Conservation (phyloP, 305 asterid species). For the Solanum aculeatissimum region DNA sequence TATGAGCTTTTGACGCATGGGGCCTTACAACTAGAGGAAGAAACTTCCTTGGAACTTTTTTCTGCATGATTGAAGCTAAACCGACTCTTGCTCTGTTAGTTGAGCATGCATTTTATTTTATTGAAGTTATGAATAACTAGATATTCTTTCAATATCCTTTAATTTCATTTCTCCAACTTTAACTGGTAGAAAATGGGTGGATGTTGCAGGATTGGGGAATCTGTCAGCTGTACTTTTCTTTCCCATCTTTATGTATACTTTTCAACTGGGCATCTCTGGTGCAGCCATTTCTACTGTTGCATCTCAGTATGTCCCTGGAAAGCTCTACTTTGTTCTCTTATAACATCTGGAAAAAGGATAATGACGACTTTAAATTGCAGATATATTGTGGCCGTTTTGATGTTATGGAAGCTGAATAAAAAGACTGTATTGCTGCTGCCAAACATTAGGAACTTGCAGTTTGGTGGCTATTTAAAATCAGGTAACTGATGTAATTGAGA, state of each 20-base stretch:
- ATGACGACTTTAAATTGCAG: slow-evolving; percentile 7
- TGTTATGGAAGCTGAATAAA: slow-evolving; percentile 29
- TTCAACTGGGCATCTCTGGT: slow-evolving; percentile 26
- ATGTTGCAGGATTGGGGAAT: slow-evolving; percentile 28
- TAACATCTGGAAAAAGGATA: neutral
- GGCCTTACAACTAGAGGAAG: neutral
- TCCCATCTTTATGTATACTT: slow-evolving; percentile 22
- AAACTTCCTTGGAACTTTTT: neutral
- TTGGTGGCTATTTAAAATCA: slow-evolving; percentile 28
- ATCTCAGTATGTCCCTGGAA: slow-evolving; percentile 27
- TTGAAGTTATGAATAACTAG: neutral
- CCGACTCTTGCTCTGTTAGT: neutral
- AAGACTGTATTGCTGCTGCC: slow-evolving; percentile 21
- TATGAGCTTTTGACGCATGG: no score
- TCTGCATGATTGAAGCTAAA: neutral
- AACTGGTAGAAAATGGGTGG: neutral
- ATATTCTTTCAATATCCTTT: neutral
- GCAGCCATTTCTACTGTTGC: slow-evolving; percentile 38
- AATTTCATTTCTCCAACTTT: neutral
- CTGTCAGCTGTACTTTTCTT: slow-evolving; percentile 26
- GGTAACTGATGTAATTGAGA: slow-evolving; percentile 12
- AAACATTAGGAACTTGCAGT: slow-evolving; percentile 13
- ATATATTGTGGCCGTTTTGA: slow-evolving; percentile 29
- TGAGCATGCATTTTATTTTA: neutral
- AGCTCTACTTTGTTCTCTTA: neutral